Evolutionary conservation across 345 rosid genomes (phyloP).

Genomic region (Toxicodendron radicans): DNA sequence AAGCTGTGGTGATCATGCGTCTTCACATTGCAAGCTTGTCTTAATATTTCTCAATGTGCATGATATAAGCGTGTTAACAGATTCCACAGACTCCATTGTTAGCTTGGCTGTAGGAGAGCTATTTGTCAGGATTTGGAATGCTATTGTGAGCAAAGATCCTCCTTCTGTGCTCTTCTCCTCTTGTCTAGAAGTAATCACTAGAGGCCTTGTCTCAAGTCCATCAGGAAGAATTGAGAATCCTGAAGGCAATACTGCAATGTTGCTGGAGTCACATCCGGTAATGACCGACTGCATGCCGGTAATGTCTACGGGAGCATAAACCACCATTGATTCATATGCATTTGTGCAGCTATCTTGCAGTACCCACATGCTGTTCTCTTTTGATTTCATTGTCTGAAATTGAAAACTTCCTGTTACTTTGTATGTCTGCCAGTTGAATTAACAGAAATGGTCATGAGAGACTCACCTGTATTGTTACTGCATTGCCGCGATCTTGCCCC

Average conservation of each 20-base stretch:
- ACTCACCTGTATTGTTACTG: conserved; percentile 75
- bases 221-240: conserved; percentile 95
- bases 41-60: conserved; percentile 74
- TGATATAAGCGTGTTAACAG: conserved; percentile 71
- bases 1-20: conserved; percentile 38
- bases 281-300: conserved; percentile 75
- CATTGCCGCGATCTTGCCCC: conserved; percentile 94
- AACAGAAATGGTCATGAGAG: background rate
- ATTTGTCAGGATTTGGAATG: conserved; percentile 70
- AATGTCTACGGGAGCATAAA: conserved; percentile 82
- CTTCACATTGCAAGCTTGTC: conserved; percentile 85
- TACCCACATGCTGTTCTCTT: conserved; percentile 71
- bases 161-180: conserved; percentile 83
- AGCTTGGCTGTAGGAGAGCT: conserved; percentile 71
- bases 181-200: conserved; percentile 78
- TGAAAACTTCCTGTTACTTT: background rate
- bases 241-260: conserved; percentile 72
- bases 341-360: conserved; percentile 90
- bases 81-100: conserved; percentile 77
- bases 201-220: conserved; percentile 80
- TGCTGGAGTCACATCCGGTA: conserved; percentile 91
- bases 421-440: background rate
- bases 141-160: conserved; percentile 82
- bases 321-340: conserved; percentile 78
- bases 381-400: conserved; percentile 70